Evolutionary conservation across 345 rosid genomes (phyloP), one percentile per base, ranked within the genome.

Genomic region (Psidium guajava): DNA sequence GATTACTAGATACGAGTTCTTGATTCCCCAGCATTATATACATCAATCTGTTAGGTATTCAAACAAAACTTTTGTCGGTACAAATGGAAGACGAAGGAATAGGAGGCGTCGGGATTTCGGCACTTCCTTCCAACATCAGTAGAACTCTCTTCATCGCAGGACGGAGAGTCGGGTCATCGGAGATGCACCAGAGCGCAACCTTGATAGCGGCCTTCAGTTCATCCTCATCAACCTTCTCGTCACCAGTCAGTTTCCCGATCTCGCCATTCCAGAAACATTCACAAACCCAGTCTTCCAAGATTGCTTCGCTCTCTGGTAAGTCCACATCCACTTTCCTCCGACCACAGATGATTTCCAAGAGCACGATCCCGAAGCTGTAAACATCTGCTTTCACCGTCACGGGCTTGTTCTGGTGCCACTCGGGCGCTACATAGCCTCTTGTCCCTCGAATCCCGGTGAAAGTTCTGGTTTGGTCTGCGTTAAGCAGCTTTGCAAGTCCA

Each of bases 361-460:
- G 56, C 84, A 90, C 56, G 14, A 89, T 24, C 24, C 92, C 89
- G 6, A 87, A 90, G 85, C 89, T 89, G 83, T 89, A 90, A 28
- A 88, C 86, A 85, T 87, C 86, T 0, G 86, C 91, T 85, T 89
- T 90, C 4, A 25, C 86, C 10, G 89, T 86, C 82, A 90, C 82
- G 0, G 89, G 92, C 83, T 50, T 52, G 5, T 89, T 89, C 32
- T 42, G 16, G 32, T 87, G 86, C 91, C 91, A 89, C 84, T 89
- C 86, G 0, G 92, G 91, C 8, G 90, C 91, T 15, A 82, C 86
- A 54, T 85, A 89, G 12, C 89, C 86, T 83, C 84, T 88, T 2
- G 86, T 88, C 28, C 92, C 83, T 50, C 89, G 83, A 4, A 88
- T 84, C 22, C 81, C 77, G 0, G 87, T 89, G 56, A 87, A 87